Evolutionary conservation across 1,139 yeast genomes (phyloP), one percentile per base, ranked within the genome.

Genomic region (Sugiyamaella japonica): DNA sequence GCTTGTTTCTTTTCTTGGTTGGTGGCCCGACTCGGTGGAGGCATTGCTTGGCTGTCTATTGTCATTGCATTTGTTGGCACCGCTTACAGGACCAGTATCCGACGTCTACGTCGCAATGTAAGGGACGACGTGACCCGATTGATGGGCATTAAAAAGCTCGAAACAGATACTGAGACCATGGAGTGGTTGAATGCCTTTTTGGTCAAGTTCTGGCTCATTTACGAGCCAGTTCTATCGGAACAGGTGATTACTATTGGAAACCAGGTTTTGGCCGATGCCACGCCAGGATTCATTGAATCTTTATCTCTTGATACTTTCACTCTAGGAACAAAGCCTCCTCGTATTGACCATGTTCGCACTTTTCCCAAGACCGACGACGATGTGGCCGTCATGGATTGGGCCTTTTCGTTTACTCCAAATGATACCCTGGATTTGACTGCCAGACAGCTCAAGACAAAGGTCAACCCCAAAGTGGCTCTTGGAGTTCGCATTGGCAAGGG

Each of bases 381-480:
- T 67, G 85, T 93, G 56, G 96, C 91, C 13, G 97, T 93, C 50
- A 75, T 95, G 97, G 96, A 93, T 75, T 93, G 96, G 96, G 84
- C 85, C 52, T 76, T 86, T 54, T 84, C 96, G 1, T 89, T 90
- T 73, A 86, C 89, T 41, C 99, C 99, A n/a, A 89, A 89, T 70
- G 89, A 90, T 50, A 72, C 82, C 53, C 85, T 86, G 49, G 99
- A 93, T 70, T 75, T 89, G 63, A 89, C 89, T 57, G 81, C 83
- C 39, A 88, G 91, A 65, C 98, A 93, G 71, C 70, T 86, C 72
- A 88, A 85, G 67, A 88, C 83, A 67, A 83, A 82, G 62, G 93
- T 89, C 43, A 90, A 90, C 70, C 96, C 93, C 65, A 84, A 82
- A 67, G 77, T 86, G 41, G 75, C 68, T 48, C 66, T 75, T 10